A percentile compares a stretch with the other conserved stretches of the same genome.
These are phyloP conservation scores for Pyrus hybrid DNA, from an alignment of 331 rosid species.

Conservation along the genomic window DNA sequence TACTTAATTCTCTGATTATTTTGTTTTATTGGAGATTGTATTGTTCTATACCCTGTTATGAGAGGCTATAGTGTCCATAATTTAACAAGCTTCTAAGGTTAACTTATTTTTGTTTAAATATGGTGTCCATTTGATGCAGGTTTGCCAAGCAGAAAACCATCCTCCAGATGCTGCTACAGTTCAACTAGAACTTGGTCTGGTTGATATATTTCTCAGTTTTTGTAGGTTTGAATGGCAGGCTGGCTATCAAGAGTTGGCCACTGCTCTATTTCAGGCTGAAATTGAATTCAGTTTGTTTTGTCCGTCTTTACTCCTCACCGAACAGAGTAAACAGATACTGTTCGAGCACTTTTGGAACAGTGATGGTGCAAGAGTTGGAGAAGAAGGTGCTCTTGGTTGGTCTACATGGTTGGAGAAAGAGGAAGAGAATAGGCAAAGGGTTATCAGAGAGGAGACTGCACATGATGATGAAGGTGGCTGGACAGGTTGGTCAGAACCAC, in stretches of 20 bases:
- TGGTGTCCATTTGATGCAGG: slow-evolving; percentile 33
- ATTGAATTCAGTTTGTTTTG: slow-evolving; percentile 83
- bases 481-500: slow-evolving; percentile 97
- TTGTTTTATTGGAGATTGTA: background rate
- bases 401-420: slow-evolving; percentile 90
- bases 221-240: slow-evolving; percentile 95
- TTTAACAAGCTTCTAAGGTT: background rate
- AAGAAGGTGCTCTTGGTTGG: slow-evolving; percentile 92
- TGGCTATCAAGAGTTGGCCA: slow-evolving; percentile 85
- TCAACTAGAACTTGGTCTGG: slow-evolving; percentile 87
- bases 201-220: slow-evolving; percentile 76
- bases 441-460: slow-evolving; percentile 50
- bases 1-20: background rate
- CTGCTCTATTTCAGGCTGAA: slow-evolving; percentile 95
- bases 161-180: slow-evolving; percentile 42
- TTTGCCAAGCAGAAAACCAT: slow-evolving; percentile 29
- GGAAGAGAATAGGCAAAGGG: slow-evolving; percentile 77
- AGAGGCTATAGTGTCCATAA: no score
- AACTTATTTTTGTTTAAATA: background rate
- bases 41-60: no score
- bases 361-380: slow-evolving; percentile 82
- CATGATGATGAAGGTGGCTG: slow-evolving; percentile 73
- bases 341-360: slow-evolving; percentile 87
- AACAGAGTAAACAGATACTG: slow-evolving; percentile 68
- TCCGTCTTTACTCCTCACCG: slow-evolving; percentile 79